Evolutionary conservation across 1,139 yeast species (phyloP), one percentile per base, ranked within the genome.

Genomic region (Debaryomyces coudertii): DNA sequence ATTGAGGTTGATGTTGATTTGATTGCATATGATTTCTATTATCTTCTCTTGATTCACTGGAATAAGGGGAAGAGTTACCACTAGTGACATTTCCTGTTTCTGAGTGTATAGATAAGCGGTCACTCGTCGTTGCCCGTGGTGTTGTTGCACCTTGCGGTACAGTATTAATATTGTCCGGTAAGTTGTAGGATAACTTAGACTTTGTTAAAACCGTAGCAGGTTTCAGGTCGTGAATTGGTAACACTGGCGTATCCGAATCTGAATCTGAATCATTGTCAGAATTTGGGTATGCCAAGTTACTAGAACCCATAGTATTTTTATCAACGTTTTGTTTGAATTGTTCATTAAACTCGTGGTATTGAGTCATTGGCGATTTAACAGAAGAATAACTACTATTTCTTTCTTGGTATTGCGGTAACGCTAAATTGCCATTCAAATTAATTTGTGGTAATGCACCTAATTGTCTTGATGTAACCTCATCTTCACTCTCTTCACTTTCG

Each of bases 271-370:
- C 53, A 7, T 54, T 55, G 28, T 18, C 35, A 39, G 25, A 49
- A 46, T 3, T 37, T 41, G 25, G 49, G 22, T 40, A 40, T 14
- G 35, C 25, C 43, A 31, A 22, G 18, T 11, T 18, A 27, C 2
- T 37, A 34, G 8, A 36, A 44, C 15, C 38, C 40, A 11, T n/a
- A 18, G 29, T 5, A 29, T 40, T 29, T 14, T 7, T 49, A 5
- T 44, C 47, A 16, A 60, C 57, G 18, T 49, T 46, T 36, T 41
- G 39, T 33, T 65, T 64, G 53, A 76, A 77, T 46, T 77, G 78
- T 39, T 71, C 70, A 53, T 74, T 76, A 60, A 80, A 78, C 51
- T 79, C 83, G 30, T 77, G 62, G 56, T 78, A 80, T 51, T 82
- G 84, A 1, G 85, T 71, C 69, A 66, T 68, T n/a, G 80, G 79